A percentile compares a stretch with the other conserved stretches of the same genome.
Conservation (phyloP, 345 rosid genomes). For the Leavenworthia alabamica region DNA sequence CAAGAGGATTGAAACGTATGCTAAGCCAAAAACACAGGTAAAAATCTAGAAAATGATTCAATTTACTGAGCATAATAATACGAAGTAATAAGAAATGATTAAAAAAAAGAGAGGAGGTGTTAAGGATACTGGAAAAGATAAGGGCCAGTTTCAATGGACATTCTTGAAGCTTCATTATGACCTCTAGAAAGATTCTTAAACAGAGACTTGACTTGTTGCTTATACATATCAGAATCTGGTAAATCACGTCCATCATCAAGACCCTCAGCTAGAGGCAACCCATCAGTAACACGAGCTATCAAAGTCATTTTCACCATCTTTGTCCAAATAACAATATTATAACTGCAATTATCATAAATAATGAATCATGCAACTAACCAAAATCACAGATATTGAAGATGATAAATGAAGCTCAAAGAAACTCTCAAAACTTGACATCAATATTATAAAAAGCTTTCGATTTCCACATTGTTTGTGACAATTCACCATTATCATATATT, state of each 20-base stretch:
- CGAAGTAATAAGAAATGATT: neutral
- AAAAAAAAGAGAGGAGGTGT: neutral
- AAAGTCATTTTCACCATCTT: constrained; percentile 97
- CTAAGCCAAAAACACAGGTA: no score
- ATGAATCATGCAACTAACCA: neutral
- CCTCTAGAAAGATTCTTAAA: constrained; percentile 92
- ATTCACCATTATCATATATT: no score
- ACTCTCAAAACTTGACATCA: no score
- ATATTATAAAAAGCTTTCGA: no score
- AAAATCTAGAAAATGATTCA: no score
- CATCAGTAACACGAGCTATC: constrained; percentile 99
- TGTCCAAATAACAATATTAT: constrained; percentile 31
- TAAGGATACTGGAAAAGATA: constrained; percentile 92
- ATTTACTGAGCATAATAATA: no score
- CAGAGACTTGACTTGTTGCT: constrained; percentile 91
- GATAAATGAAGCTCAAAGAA: no score
- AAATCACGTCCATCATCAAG: constrained; percentile 94
- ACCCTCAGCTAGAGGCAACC: constrained; percentile 92
- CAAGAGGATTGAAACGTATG: no score
- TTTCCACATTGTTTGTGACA: no score
- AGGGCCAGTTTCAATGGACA: constrained; percentile 91
- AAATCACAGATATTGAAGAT: no score
- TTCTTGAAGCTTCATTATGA: constrained; percentile 86
- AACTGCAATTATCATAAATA: constrained; percentile 31
- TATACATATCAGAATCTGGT: constrained; percentile 83